Percentiles rank a stretch among this genome's conserved stretches.
phyloP scores from a whole-genome alignment of 2,329 filamentous ascomycete species.

The Pseudogymnoascus sp. region DNA sequence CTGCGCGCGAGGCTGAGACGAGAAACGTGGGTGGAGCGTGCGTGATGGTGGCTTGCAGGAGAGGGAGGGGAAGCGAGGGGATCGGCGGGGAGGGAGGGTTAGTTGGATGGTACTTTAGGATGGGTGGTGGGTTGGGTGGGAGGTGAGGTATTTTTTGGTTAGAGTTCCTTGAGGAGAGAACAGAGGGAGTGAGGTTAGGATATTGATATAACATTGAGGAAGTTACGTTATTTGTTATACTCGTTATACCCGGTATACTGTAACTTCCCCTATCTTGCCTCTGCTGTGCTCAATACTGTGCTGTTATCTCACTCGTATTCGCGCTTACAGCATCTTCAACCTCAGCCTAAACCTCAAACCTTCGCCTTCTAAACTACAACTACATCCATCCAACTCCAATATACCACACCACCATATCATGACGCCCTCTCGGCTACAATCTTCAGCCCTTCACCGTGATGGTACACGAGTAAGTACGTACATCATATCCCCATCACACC shows the following conservation, averaged over 20 bases:
- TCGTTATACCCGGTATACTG: too few relatives aligned
- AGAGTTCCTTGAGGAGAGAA: neutral
- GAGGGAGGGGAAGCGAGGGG: neutral
- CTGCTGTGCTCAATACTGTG: neutral
- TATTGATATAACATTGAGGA: neutral
- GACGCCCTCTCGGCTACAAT: neutral
- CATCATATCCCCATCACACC: neutral
- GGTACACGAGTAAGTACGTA: neutral
- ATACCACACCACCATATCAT: neutral
- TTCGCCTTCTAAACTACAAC: neutral
- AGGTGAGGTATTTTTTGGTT: neutral
- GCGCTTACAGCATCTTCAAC: neutral
- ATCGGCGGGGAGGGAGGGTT: neutral
- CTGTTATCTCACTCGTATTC: neutral
- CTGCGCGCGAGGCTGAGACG: neutral
- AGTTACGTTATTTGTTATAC: neutral
- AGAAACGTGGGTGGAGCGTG: neutral
- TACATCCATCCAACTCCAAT: neutral
- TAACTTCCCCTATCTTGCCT: neutral
- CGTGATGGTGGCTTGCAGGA: neutral
- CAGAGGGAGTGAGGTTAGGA: neutral
- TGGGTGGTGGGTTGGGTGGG: neutral
- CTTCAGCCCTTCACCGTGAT: neutral
- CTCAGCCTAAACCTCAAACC: too few relatives aligned
- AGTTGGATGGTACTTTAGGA: neutral